Conservation (phyloP, 306 rosid species). For the Astragalus glycyphyllos region DNA sequence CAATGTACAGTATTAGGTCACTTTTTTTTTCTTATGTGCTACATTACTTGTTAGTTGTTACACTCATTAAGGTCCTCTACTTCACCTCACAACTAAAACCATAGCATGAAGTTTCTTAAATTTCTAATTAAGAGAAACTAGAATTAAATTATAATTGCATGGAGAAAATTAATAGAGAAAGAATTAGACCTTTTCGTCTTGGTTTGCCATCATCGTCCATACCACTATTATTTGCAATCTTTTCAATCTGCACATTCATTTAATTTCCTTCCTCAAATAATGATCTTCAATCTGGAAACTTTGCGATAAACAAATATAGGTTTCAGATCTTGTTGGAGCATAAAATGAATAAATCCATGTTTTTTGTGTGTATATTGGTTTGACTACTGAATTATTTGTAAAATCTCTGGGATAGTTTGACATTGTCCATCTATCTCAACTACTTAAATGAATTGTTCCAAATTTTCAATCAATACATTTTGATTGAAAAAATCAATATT, state of each 20-base stretch:
- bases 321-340: not conserved
- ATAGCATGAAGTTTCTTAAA: not conserved
- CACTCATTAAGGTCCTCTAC: not conserved
- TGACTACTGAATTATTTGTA: not conserved
- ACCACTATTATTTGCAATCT: not conserved
- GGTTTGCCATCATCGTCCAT: slow-evolving; percentile 52
- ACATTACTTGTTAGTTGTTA: not conserved
- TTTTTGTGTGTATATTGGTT: not conserved
- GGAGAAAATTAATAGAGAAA: slow-evolving; percentile 3
- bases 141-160: not conserved
- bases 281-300: not conserved
- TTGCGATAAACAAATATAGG: not conserved
- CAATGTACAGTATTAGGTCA: no score
- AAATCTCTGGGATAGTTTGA: slow-evolving; percentile 14
- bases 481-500: no score
- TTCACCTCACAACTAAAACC: not conserved
- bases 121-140: not conserved
- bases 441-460: not conserved
- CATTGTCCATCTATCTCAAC: slow-evolving; percentile 21
- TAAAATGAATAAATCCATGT: not conserved
- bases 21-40: not conserved
- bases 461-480: no score
- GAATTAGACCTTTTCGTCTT: slow-evolving; percentile 44
- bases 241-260: slow-evolving; percentile 1
- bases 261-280: not conserved